Evolutionary conservation across 495 filamentous ascomycete genomes (phyloP), one percentile per base, ranked within the genome.

Genomic region (Cairneyella variabilis): DNA sequence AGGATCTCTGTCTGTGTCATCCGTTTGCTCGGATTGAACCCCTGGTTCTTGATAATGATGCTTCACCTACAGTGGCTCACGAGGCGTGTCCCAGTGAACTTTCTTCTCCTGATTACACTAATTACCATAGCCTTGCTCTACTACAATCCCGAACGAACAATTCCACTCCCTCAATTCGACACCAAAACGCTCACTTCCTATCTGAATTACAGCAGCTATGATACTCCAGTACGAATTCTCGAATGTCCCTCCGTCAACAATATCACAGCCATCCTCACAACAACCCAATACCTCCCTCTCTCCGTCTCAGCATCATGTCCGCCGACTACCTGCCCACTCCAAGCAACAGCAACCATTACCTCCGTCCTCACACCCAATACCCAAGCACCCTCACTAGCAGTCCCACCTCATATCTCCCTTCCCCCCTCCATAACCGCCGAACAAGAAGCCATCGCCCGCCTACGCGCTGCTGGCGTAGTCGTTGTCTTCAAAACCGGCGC

Each of bases 401-500:
- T 17, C 14, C 36, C 20, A 14, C 20, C 36, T 2, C 36, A 16
- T 20, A n/a, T 20, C 37, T 17, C 37, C 16, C 17, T 5, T 9
- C 40, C 40, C 40, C 12, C 12, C 16, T 20, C 40, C 11, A 10
- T 11, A 4, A 1, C 48, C 23, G 18, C 21, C 17, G 53, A 56
- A 44, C 53, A 56, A 49, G 34, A 42, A 34, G 26, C 26, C 34
- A 30, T 56, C 36, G 44, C 53, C 4, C 11, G 7, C 11, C 34
- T 56, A 8, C 34, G 44, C 16, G 53, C 32, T 8, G 21, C 37
- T n/a, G 44, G 55, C 41, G 53, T 58, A 25, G 32, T 74, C 18
- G 51, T 74, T n/a, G 63, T 83, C 38, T 66, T 84, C 51, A 83
- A 83, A 64, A 78, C 80, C 26, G 79, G 81, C 41, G 79, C 78